Evolutionary conservation across 352 stramenopile species (phyloP).

Genomic region (Blastocystis sp.): DNA sequence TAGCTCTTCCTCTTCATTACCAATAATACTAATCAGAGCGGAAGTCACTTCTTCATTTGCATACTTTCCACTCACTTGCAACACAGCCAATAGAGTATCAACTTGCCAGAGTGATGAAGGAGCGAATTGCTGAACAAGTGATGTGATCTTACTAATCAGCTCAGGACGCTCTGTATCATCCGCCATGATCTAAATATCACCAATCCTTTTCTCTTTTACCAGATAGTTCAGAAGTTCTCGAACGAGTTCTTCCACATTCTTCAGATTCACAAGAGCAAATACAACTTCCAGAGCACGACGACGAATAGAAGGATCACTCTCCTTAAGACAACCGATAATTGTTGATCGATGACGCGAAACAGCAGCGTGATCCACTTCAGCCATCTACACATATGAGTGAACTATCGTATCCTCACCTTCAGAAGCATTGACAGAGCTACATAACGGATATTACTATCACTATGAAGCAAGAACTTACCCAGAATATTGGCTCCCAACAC

Average conservation of each 20-base stretch:
- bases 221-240: constrained; percentile 99
- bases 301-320: constrained; percentile 96
- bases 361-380: constrained; percentile 73
- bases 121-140: constrained; percentile 79
- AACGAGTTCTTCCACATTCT: constrained; percentile 91
- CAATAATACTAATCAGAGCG: constrained; percentile 52
- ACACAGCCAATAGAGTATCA: constrained; percentile 96
- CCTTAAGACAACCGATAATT: constrained; percentile 88
- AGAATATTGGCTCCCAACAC: constrained; percentile 86
- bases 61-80: constrained; percentile 92
- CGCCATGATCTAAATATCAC: constrained; percentile 74
- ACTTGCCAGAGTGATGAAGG: constrained; percentile 82
- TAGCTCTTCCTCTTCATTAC: constrained; percentile 72
- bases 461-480: constrained; percentile 94
- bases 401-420: background rate
- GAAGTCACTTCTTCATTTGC: constrained; percentile 82
- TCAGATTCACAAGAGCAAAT: constrained; percentile 92
- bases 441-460: constrained; percentile 99
- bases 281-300: constrained; percentile 96
- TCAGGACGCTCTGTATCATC: constrained; percentile 87
- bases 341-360: constrained; percentile 94
- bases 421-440: constrained; percentile 82
- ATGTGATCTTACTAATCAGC: constrained; percentile 89
- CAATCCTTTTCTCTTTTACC: constrained; percentile 73
- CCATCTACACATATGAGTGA: background rate